phyloP scores from a whole-genome alignment of 2,329 filamentous ascomycete genomes.

The Stenocarpella maydis region DNA sequence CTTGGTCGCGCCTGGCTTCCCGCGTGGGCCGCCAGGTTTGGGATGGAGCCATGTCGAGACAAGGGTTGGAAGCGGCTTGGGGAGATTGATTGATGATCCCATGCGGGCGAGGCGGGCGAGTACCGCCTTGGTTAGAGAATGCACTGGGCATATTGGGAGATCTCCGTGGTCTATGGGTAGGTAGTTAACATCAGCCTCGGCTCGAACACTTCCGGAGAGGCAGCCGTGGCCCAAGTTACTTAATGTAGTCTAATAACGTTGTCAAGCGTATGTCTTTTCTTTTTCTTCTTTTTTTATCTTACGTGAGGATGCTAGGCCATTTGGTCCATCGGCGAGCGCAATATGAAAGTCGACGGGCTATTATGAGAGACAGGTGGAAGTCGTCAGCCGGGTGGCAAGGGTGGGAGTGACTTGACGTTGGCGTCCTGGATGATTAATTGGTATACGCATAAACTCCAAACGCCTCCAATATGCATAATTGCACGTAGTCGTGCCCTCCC shows the following conservation, averaged over 20 bases:
- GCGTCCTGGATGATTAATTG: neutral
- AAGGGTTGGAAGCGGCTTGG: neutral
- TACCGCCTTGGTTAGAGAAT: neutral
- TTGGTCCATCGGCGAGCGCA: too few species aligned
- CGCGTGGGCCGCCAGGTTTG: too few species aligned
- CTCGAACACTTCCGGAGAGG: neutral
- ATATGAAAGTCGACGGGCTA: neutral
- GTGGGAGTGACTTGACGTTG: neutral
- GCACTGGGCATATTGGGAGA: too few species aligned
- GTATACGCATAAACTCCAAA: neutral
- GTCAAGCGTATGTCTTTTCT: too few species aligned
- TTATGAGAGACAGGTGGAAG: neutral
- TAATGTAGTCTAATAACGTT: too few species aligned
- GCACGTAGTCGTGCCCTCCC: too few species aligned
- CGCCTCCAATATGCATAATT: slow-evolving; percentile 8
- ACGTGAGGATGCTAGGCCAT: too few species aligned
- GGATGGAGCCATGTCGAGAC: too few species aligned
- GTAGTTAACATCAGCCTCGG: neutral
- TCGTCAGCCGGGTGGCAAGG: too few species aligned
- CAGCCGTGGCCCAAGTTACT: neutral
- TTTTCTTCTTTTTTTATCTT: too few species aligned
- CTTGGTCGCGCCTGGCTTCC: neutral
- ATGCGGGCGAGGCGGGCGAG: neutral
- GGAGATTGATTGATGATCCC: neutral
- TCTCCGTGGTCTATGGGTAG: too few species aligned